Evolutionary conservation across 164 flowering plant genomes (phyloP).

Genomic region (Nelumbo lutea): DNA sequence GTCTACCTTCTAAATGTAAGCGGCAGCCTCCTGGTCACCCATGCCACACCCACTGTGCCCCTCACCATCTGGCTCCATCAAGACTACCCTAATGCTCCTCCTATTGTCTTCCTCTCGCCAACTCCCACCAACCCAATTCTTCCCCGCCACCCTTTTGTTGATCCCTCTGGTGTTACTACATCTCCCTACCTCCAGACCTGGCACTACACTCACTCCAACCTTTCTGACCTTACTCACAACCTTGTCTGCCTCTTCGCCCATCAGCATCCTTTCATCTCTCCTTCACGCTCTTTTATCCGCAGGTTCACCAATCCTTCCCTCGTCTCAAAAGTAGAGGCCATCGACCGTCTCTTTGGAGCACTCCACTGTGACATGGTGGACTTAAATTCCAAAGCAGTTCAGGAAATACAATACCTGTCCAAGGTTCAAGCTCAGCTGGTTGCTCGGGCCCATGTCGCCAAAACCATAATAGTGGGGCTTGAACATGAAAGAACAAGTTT

Average conservation of each 20-base stretch:
- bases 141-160: conserved; percentile 43
- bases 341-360: conserved; percentile 33
- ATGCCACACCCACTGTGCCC: conserved; percentile 20
- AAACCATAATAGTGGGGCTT: conserved; percentile 20
- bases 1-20: conserved; percentile 35
- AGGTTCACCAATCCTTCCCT: conserved; percentile 20
- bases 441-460: conserved; percentile 15
- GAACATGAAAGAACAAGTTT: conserved; percentile 28
- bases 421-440: conserved; percentile 26
- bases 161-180: conserved; percentile 31
- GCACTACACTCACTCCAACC: conserved; percentile 31
- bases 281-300: neutral
- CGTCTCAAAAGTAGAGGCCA: conserved; percentile 40
- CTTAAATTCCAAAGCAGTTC: conserved; percentile 12
- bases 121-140: conserved; percentile 13
- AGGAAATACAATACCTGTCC: conserved; percentile 32
- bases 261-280: conserved; percentile 36
- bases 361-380: conserved; percentile 34
- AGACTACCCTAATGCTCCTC: conserved; percentile 42
- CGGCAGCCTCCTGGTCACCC: conserved; percentile 32
- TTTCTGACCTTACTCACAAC: conserved; percentile 33
- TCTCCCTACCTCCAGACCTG: conserved; percentile 38
- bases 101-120: conserved; percentile 32
- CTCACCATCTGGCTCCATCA: conserved; percentile 57
- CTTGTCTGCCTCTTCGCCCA: conserved; percentile 30